Percentiles rank a stretch among this genome's conserved stretches.
Conservation (phyloP, 2,329 filamentous ascomycete species). For the Rhinocladiella mackenziei region DNA sequence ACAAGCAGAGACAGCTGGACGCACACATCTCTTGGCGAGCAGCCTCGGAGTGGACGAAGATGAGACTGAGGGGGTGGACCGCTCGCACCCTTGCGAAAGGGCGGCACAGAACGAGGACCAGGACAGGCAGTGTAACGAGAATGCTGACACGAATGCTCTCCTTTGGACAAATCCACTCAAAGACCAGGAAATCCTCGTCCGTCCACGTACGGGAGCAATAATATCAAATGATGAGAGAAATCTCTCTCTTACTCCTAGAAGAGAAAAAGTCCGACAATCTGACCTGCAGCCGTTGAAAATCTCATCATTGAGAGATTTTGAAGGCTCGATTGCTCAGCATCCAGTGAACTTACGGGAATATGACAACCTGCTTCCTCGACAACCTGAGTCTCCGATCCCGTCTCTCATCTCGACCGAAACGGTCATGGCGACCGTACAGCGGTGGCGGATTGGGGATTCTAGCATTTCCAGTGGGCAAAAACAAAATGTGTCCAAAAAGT, state of each 20-base stretch:
- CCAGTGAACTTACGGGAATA: slow-evolving; percentile 1
- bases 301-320: neutral
- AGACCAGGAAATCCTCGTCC: slow-evolving; percentile 46
- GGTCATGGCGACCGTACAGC: neutral
- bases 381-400: slow-evolving; percentile 1
- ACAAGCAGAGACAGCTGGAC: neutral
- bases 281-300: neutral
- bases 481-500: slow-evolving; percentile 31
- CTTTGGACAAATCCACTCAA: slow-evolving; percentile 58
- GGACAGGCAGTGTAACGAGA: neutral
- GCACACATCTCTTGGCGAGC: neutral
- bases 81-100: too few species aligned
- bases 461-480: neutral
- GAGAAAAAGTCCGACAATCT: neutral
- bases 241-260: neutral
- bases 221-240: neutral
- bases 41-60: neutral
- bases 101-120: too few species aligned
- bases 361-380: neutral
- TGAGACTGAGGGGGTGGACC: neutral
- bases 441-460: neutral
- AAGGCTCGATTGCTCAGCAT: neutral
- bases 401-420: neutral
- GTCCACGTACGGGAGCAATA: slow-evolving; percentile 35
- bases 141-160: slow-evolving; percentile 32